Evolutionary conservation across 768 basidiomycete genomes (phyloP).

Genomic region (Tulasnella sp.): DNA sequence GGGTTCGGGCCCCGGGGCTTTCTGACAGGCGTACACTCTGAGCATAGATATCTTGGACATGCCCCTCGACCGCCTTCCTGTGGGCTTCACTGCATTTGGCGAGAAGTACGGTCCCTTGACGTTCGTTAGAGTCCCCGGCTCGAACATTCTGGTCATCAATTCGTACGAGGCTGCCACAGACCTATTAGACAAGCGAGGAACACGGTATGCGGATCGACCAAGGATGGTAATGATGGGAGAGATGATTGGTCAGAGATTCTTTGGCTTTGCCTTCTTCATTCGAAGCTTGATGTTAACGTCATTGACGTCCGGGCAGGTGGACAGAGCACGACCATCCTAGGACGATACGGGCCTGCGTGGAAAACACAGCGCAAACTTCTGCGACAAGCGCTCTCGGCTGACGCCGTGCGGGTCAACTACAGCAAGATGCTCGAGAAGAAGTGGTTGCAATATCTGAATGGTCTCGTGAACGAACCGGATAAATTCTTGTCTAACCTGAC

Average conservation of each 20-base stretch:
- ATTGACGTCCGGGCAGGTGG: neutral
- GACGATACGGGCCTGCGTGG: neutral
- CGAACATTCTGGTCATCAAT: constrained; percentile 17
- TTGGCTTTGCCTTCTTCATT: no score
- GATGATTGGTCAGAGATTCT: neutral
- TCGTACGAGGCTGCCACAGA: constrained; percentile 18
- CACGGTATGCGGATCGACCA: constrained; percentile 23
- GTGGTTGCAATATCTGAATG: neutral
- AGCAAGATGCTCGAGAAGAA: neutral
- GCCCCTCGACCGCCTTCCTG: neutral
- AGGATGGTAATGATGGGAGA: constrained; percentile 20
- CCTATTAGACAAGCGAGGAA: constrained; percentile 22
- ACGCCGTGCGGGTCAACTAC: neutral
- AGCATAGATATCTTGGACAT: neutral
- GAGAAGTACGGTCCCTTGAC: constrained; percentile 18
- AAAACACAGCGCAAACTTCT: neutral
- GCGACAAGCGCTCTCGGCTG: neutral
- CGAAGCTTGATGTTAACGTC: neutral
- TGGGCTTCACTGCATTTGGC: constrained; percentile 15
- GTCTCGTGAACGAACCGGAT: neutral
- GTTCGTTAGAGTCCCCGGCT: constrained; percentile 13
- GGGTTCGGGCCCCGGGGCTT: neutral
- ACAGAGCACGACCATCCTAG: neutral
- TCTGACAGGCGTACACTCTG: neutral
- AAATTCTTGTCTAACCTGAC: neutral